Evolutionary conservation across 768 basidiomycete genomes (phyloP), one percentile per base, ranked within the genome.

Genomic region (Saitozyma sp.): DNA sequence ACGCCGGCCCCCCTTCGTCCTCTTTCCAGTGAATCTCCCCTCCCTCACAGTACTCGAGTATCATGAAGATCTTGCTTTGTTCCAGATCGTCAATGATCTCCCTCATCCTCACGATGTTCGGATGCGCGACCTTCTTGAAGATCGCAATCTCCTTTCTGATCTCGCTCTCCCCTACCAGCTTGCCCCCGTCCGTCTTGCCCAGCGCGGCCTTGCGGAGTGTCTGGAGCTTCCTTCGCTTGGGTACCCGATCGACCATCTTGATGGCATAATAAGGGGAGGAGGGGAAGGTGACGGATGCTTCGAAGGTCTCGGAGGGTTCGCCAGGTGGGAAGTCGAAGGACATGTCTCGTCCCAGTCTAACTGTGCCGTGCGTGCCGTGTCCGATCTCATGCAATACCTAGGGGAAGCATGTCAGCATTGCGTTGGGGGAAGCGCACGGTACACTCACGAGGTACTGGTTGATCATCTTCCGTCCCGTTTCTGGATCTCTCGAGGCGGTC

Each of bases 31-130:
- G 89, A 49, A 99, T 87, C 80, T 98, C 94, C 20, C 96, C 96
- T 10, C 94, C 93, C 10, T 87, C 89, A 66, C 96, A 89, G 79
- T 91, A 97, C 75, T 99, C 96, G 87, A 99, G 90, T 42, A 97
- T 89, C 85, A 99, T 90, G 80, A 91, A 97, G 49, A 99, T 89
- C 81, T 89, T 90, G 71, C 90, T 88, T 54, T 86, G 85, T 66
- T 89, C 84, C 49, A 87, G 85, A 80, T 97, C 96, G 79, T 98
- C 94, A 64, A 99, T 94, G 75, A 97, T 92, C 79, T 97, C 93
- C 69, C 87, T 86, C 60, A 99, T 84, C 65, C 88, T 84, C 10
- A 97, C 92, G 62, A 96, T 87, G 77, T 96, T 88, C 0, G 89
- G 88, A 74, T 96, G 92, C 52, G 87, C 83, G 72, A 91, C 89